These are phyloP conservation scores for Phtheirospermum japonicum DNA, from an alignment of 257 asterid genomes.

Conservation along the genomic window DNA sequence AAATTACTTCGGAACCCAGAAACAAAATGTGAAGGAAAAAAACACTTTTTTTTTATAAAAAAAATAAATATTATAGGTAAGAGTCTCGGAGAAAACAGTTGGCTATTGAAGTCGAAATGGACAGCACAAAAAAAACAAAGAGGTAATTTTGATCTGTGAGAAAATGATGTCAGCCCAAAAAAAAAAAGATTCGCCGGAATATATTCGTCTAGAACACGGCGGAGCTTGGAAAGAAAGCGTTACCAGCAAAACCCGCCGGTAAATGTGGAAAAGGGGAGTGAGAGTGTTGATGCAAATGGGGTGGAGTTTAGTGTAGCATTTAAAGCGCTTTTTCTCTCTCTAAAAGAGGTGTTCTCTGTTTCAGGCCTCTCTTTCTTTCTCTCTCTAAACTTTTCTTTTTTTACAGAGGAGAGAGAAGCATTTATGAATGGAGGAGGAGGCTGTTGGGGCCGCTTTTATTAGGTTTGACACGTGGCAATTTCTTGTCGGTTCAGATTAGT, in stretches of 20 bases:
- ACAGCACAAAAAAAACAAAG: neutral
- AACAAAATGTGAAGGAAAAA: neutral
- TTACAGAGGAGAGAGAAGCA: constrained; percentile 28
- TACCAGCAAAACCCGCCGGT: constrained; percentile 23
- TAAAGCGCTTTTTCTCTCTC: constrained; percentile 34
- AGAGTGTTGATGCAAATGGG: neutral
- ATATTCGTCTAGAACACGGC: neutral
- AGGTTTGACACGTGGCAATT: constrained; percentile 33
- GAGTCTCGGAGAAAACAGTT: no score
- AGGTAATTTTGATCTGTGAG: constrained; percentile 8
- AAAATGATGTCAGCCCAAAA: no score
- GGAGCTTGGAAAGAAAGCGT: constrained; percentile 1
- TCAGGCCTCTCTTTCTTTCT: neutral
- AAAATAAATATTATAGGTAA: neutral
- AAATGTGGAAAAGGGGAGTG: constrained; percentile 21
- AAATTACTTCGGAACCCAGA: neutral
- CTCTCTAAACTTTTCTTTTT: constrained; percentile 14
- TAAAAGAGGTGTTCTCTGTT: no score
- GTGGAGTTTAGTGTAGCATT: constrained; percentile 40
- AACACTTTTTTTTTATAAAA: neutral
- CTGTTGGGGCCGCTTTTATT: constrained; percentile 30
- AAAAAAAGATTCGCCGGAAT: constrained; percentile 18
- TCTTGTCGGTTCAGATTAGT: constrained; percentile 19
- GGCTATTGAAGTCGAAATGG: neutral
- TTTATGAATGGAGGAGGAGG: constrained; percentile 25